Evolutionary conservation across 73 alveolate species (phyloP).

Genomic region (Paramecium tetraurelia): DNA sequence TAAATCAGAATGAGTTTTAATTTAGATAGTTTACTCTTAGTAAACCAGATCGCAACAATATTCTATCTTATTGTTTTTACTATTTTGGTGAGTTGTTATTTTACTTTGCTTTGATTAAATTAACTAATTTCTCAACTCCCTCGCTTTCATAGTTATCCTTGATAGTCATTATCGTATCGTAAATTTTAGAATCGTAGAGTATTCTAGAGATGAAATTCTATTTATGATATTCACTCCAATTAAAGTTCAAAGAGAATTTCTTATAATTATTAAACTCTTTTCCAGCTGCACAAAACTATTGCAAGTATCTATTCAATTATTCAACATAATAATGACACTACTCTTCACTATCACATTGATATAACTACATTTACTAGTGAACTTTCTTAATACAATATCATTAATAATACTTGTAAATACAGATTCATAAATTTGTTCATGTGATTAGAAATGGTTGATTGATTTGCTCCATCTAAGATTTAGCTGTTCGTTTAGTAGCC

Average conservation of each 20-base stretch:
- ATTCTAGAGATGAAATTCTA: not conserved
- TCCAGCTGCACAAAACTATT: not conserved
- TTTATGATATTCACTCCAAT: not conserved
- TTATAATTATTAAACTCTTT: not conserved
- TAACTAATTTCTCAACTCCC: not conserved
- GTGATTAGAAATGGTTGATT: not conserved
- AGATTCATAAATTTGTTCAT: not conserved
- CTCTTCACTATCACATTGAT: not conserved
- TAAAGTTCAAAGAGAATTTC: not conserved
- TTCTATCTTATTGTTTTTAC: not conserved
- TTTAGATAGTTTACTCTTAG: not conserved
- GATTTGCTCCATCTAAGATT: not conserved
- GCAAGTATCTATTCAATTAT: not conserved
- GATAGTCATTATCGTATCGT: not conserved
- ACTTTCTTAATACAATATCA: not conserved
- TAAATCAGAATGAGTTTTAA: conserved; percentile 9
- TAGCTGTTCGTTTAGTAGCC: not conserved
- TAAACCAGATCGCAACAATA: not conserved
- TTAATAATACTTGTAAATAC: not conserved
- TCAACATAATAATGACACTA: not conserved
- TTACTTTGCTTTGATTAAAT: not conserved
- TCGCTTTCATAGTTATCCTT: not conserved
- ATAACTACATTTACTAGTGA: not conserved
- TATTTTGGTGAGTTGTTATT: not conserved
- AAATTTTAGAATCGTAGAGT: not conserved